phyloP scores from a whole-genome alignment of 257 asterid genomes.

The Jasminum sambac region DNA sequence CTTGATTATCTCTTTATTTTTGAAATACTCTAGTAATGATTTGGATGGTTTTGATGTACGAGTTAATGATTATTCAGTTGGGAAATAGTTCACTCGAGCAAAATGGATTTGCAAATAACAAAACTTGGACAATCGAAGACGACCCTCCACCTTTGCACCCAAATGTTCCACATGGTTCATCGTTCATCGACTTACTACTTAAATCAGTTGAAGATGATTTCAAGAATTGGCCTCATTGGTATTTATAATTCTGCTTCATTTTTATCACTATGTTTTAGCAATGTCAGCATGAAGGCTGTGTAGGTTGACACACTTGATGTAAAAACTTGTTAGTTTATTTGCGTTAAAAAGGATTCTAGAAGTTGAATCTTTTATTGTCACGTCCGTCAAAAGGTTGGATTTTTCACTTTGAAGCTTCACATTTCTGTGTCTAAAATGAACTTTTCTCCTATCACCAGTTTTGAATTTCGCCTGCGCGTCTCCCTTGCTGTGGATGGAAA shows the following conservation, averaged over 20 bases:
- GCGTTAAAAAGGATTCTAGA: neutral
- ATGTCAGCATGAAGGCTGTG: too few relatives aligned
- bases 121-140: conserved; percentile 69
- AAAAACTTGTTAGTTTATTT: too few relatives aligned
- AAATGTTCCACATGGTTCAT: conserved; percentile 59
- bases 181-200: conserved; percentile 75
- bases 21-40: neutral
- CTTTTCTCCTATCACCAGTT: conserved; percentile 41
- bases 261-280: neutral
- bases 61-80: conserved; percentile 43
- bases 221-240: conserved; percentile 90
- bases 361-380: neutral
- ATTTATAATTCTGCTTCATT: conserved; percentile 10
- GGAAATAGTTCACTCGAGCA: conserved; percentile 72
- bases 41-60: conserved; percentile 13
- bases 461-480: conserved; percentile 79
- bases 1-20: neutral
- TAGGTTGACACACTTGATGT: too few relatives aligned
- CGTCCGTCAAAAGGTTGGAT: neutral
- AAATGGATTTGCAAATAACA: conserved; percentile 79
- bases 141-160: conserved; percentile 73
- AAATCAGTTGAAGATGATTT: conserved; percentile 85
- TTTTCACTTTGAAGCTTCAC: neutral
- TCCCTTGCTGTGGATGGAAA: conserved; percentile 75
- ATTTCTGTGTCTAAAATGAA: conserved; percentile 8